These are phyloP conservation scores for Penicillium sp. DNA, from an alignment of 2,329 filamentous ascomycete species.

Conservation along the genomic window DNA sequence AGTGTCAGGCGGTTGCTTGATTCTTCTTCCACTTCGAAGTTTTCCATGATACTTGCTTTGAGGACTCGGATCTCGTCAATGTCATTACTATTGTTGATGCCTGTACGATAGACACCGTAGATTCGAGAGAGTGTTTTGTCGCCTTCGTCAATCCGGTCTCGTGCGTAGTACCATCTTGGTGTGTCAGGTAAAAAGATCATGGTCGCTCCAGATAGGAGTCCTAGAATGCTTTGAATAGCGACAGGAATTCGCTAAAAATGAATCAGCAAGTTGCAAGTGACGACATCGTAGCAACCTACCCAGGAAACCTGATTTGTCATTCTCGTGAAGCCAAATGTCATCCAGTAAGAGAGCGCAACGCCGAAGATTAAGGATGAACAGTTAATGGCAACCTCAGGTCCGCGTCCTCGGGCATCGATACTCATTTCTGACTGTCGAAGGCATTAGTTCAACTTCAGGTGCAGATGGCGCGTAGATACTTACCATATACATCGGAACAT, in stretches of 20 bases:
- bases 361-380: constrained; percentile 25
- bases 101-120: background rate
- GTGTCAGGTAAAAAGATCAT: constrained; percentile 31
- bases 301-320: constrained; percentile 27
- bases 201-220: constrained; percentile 25
- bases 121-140: constrained; percentile 8
- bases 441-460: background rate
- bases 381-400: constrained; percentile 27
- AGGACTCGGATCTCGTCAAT: constrained; percentile 1
- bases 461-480: background rate
- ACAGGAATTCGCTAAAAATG: constrained; percentile 28
- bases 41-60: constrained; percentile 2
- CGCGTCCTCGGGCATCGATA: constrained; percentile 23
- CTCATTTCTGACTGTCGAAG: constrained; percentile 13
- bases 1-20: background rate
- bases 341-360: constrained; percentile 30
- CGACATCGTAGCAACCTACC: constrained; percentile 7
- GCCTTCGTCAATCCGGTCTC: constrained; percentile 1
- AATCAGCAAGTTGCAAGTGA: background rate
- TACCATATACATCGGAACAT: constrained; percentile 32
- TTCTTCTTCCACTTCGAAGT: constrained; percentile 6
- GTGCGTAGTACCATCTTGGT: constrained; percentile 35
- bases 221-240: constrained; percentile 33
- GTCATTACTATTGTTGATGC: background rate
- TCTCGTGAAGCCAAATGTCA: constrained; percentile 7